Evolutionary conservation across 345 rosid genomes (phyloP), one percentile per base, ranked within the genome.

Genomic region (Gossypium stocksii): DNA sequence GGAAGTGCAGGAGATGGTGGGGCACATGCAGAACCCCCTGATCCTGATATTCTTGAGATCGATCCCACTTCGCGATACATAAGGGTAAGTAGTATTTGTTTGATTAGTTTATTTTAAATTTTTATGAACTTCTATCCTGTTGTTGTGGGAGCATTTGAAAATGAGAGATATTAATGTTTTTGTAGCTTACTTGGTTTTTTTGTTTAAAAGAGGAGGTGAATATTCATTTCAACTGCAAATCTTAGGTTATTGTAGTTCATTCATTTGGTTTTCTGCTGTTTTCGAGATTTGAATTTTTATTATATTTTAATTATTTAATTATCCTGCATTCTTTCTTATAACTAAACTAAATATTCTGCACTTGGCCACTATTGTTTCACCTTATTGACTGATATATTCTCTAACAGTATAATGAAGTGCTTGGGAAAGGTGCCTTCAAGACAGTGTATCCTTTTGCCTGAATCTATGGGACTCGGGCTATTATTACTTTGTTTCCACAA

Each of bases 351-450:
- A 62, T 20, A 16, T 66, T 45, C 19, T 62, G 46, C 62, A 19
- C 8, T 46, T 72, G 19, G n/a, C 15, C 44, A 11, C 38, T 44
- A 8, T 63, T 15, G 29, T 73, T 12, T 61, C 53, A 41, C 74
- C 22, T 38, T 19, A 3, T 53, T 77, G 65, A 54, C 52, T 23
- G 2, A 72, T 52, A 66, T 78, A 83, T 38, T 34, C 71, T 53
- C 75, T 74, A 67, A 53, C 93, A 90, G 96, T 90, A 88, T 71
- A 89, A 84, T 67, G 96, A 90, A 74, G 80, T 90, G 77, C 77
- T 90, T 7, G 93, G 93, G 38, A 87, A 85, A 78, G 96, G 96
- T 56, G 96, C 93, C 72, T 90, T 89, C 85, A 90, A 90, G 89
- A 89, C 88, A n/a, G 96, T 82, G 96, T 90, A 90, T 88, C 87